phyloP scores from a whole-genome alignment of 2,329 filamentous ascomycete genomes.

The Pezicula rhizophila region DNA sequence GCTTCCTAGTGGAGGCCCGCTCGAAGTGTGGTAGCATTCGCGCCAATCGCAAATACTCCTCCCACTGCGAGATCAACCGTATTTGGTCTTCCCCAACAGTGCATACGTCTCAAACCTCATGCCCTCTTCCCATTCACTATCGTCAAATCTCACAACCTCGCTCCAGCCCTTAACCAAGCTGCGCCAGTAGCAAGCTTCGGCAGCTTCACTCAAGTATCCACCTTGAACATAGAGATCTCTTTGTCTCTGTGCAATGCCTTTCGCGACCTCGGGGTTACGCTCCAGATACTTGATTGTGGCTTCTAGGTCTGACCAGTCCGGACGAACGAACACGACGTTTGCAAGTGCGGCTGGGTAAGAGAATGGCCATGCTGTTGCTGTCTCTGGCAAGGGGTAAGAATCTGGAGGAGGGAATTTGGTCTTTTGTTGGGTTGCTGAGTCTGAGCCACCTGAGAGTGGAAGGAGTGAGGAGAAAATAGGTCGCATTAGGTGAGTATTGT shows the following conservation, averaged over 20 bases:
- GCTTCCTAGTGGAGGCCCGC: too few relatives aligned
- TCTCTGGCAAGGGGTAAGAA: background rate
- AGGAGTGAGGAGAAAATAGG: constrained; percentile 32
- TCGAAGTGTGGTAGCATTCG: too few relatives aligned
- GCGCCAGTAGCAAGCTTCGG: constrained; percentile 45
- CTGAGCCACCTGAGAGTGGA: background rate
- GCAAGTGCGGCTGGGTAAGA: constrained; percentile 28
- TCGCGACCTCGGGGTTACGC: constrained; percentile 33
- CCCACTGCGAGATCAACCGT: too few relatives aligned
- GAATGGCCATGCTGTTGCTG: constrained; percentile 30
- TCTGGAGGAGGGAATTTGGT: background rate
- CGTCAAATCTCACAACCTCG: background rate
- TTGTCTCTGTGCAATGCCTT: constrained; percentile 38
- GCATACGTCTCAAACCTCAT: background rate
- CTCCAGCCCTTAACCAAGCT: constrained; percentile 38
- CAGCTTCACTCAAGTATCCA: constrained; percentile 40
- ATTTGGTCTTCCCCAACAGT: too few relatives aligned
- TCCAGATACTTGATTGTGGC: constrained; percentile 44
- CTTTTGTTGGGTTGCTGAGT: too few relatives aligned
- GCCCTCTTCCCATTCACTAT: background rate
- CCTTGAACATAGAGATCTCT: constrained; percentile 34
- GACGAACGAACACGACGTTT: constrained; percentile 40
- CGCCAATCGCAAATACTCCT: too few relatives aligned
- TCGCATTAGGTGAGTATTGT: constrained; percentile 37
- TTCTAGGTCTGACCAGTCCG: constrained; percentile 43